phyloP scores from a whole-genome alignment of 1,284 basidiomycete genomes.

The Puccinia horiana region DNA sequence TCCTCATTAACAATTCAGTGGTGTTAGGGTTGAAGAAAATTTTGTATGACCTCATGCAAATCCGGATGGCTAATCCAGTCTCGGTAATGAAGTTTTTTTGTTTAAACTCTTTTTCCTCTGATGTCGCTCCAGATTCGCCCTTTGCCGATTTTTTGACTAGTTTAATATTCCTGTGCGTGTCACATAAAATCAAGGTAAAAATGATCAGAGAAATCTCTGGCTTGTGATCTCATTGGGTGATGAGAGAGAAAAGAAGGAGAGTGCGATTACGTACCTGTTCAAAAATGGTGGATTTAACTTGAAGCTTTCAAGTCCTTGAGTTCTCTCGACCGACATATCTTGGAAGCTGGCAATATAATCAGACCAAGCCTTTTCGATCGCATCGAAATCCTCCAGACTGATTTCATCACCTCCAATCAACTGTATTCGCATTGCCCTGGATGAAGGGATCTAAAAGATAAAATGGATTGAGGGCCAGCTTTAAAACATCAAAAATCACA shows the following conservation, averaged over 20 bases:
- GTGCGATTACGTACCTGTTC: conserved; percentile 25
- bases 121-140: neutral
- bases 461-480: conserved; percentile 18
- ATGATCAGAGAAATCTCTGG: conserved; percentile 34
- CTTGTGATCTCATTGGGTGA: conserved; percentile 46
- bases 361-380: conserved; percentile 54
- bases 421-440: conserved; percentile 54
- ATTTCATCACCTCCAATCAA: conserved; percentile 56
- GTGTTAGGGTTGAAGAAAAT: conserved; percentile 60
- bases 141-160: conserved; percentile 15
- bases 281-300: conserved; percentile 49
- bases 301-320: conserved; percentile 50
- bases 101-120: conserved; percentile 25
- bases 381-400: conserved; percentile 54
- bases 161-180: conserved; percentile 10
- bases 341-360: conserved; percentile 53
- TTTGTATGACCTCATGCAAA: conserved; percentile 61
- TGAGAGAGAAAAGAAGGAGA: conserved; percentile 1
- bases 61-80: conserved; percentile 54
- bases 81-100: conserved; percentile 43
- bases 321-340: conserved; percentile 52
- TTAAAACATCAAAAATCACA: neutral
- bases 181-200: neutral
- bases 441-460: conserved; percentile 12
- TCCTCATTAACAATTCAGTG: conserved; percentile 59